phyloP scores from a whole-genome alignment of 352 stramenopile genomes.

The Pythium coloratum region DNA sequence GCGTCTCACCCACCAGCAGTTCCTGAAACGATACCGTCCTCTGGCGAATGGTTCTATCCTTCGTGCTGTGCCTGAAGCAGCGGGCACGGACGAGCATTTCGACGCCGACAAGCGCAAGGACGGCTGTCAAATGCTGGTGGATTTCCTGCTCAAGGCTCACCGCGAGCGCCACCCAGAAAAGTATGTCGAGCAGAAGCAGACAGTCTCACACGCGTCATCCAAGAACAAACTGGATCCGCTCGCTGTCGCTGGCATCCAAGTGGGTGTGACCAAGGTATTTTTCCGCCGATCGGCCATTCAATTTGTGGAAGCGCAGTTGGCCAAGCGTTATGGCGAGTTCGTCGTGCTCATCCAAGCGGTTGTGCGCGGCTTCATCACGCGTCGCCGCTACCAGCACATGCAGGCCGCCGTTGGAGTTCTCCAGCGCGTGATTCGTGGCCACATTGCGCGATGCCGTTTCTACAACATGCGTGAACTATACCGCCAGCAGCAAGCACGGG shows the following conservation, averaged over 20 bases:
- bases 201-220: constrained; percentile 27
- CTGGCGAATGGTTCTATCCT: constrained; percentile 68
- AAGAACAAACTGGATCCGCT: constrained; percentile 46
- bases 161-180: constrained; percentile 62
- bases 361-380: constrained; percentile 58
- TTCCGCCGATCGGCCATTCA: constrained; percentile 84
- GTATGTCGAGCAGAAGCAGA: constrained; percentile 19
- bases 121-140: constrained; percentile 52
- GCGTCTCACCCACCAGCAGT: constrained; percentile 93
- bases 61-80: constrained; percentile 56
- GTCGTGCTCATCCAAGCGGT: constrained; percentile 81
- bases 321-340: constrained; percentile 85
- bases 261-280: constrained; percentile 79
- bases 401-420: constrained; percentile 41
- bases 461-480: constrained; percentile 51
- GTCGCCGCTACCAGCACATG: constrained; percentile 50
- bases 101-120: constrained; percentile 56
- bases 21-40: constrained; percentile 89
- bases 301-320: constrained; percentile 83
- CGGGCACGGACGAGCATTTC: constrained; percentile 51
- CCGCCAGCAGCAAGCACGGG: constrained; percentile 42
- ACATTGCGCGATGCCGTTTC: constrained; percentile 59
- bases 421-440: constrained; percentile 69
- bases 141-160: constrained; percentile 73
- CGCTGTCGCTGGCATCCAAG: constrained; percentile 67